A percentile compares a stretch with the other conserved stretches of the same genome.
Evolutionary conservation across 106 monocot genomes (phyloP).

Genomic region (Allium fistulosum): DNA sequence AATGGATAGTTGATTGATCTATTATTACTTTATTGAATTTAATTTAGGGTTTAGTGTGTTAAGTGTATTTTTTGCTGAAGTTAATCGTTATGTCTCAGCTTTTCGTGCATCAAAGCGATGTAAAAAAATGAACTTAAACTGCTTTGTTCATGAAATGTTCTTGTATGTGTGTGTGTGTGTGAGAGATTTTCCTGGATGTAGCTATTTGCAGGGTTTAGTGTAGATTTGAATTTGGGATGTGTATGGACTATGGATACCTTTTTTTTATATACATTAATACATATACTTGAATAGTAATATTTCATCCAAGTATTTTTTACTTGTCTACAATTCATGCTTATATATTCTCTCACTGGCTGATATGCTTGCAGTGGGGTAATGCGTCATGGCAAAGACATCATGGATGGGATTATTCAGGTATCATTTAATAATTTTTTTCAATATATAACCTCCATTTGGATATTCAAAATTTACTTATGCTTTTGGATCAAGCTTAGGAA

Average conservation of each 20-base stretch:
- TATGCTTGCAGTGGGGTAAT: conserved; percentile 37
- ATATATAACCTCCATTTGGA: too few relatives aligned
- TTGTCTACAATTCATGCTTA: not conserved
- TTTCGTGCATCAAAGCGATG: too few relatives aligned
- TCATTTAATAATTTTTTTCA: not conserved
- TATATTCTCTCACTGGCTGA: not conserved
- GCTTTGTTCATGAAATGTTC: too few relatives aligned
- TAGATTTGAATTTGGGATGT: not conserved
- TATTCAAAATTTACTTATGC: too few relatives aligned
- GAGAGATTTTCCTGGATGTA: not conserved
- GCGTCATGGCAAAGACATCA: conserved; percentile 36
- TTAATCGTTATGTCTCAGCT: too few relatives aligned
- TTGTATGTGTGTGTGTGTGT: not conserved
- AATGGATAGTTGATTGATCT: too few relatives aligned
- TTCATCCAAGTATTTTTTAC: not conserved
- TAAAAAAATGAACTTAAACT: too few relatives aligned
- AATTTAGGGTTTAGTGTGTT: too few relatives aligned
- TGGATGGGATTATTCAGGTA: conserved; percentile 45
- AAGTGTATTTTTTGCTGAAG: too few relatives aligned
- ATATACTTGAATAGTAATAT: too few relatives aligned
- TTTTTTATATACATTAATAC: not conserved
- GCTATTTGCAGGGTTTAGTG: not conserved
- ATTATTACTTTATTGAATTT: too few relatives aligned
- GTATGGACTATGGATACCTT: not conserved
- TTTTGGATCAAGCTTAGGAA: too few relatives aligned